phyloP scores from a whole-genome alignment of 1,284 basidiomycete genomes.

The Stygiomarasmius scandens region DNA sequence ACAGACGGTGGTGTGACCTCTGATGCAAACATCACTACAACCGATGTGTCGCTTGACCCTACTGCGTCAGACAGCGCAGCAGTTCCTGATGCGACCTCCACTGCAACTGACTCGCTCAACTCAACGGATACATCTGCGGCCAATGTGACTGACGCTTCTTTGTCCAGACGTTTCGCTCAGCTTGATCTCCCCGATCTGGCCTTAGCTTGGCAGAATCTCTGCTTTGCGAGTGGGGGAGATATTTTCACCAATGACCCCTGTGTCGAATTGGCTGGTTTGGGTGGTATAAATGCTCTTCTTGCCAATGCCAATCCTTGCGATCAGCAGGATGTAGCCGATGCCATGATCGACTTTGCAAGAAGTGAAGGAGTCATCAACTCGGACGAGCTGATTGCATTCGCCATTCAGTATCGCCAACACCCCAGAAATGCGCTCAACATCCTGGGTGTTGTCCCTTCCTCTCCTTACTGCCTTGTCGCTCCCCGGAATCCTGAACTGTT shows the following conservation, averaged over 20 bases:
- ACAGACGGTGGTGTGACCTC: not conserved
- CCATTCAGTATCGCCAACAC: constrained; percentile 42
- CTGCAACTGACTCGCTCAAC: constrained; percentile 10
- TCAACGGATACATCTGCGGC: constrained; percentile 21
- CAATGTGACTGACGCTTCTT: constrained; percentile 14
- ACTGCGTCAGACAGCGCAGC: not conserved
- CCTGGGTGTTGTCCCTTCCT: constrained; percentile 41
- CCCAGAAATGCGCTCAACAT: constrained; percentile 44
- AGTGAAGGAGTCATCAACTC: constrained; percentile 40
- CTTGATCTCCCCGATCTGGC: constrained; percentile 29
- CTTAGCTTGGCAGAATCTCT: constrained; percentile 39
- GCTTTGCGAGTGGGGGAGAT: constrained; percentile 40
- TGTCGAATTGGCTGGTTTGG: constrained; percentile 40
- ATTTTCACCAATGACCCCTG: constrained; percentile 41
- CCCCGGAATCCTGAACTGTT: constrained; percentile 43
- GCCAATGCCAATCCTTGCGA: constrained; percentile 47
- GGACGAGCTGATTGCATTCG: constrained; percentile 42
- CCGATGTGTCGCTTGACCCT: not conserved
- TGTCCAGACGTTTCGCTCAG: constrained; percentile 26
- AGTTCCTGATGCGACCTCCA: not conserved
- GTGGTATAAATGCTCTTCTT: constrained; percentile 43
- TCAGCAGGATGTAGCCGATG: constrained; percentile 49
- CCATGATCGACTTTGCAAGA: constrained; percentile 52
- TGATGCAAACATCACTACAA: not conserved
- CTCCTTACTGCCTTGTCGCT: constrained; percentile 41